A percentile compares a stretch with the other conserved stretches of the same genome.
Evolutionary conservation across 129 eudicot genomes (phyloP).

Genomic region (carrot (Daucus carota)): DNA sequence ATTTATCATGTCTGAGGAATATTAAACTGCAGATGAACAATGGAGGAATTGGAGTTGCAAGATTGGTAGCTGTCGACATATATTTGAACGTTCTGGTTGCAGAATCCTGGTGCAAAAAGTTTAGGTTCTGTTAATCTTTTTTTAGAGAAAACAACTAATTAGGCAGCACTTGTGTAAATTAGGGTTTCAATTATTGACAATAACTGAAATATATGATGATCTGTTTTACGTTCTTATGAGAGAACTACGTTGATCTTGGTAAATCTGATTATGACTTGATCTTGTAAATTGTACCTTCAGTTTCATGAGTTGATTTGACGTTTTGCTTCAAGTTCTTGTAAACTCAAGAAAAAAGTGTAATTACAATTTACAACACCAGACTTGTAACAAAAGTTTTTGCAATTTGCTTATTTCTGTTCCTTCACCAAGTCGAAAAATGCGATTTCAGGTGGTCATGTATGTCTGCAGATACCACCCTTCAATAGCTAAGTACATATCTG

Average conservation of each 20-base stretch:
- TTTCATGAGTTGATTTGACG: neutral
- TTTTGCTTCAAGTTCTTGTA: neutral
- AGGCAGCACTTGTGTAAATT: neutral
- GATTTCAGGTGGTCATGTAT: too few relatives aligned
- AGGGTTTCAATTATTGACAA: neutral
- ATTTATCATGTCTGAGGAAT: slow-evolving; percentile 12
- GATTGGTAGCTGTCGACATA: neutral
- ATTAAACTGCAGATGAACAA: slow-evolving; percentile 21
- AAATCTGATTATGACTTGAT: too few relatives aligned
- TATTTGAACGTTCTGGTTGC: neutral
- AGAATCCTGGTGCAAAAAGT: too few relatives aligned
- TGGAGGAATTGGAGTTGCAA: neutral
- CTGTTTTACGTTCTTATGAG: neutral
- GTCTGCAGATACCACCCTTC: too few relatives aligned
- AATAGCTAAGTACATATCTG: too few relatives aligned
- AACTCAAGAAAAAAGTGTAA: neutral
- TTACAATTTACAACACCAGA: neutral
- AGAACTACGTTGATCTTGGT: neutral
- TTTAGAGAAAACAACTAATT: neutral
- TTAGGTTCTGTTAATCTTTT: neutral
- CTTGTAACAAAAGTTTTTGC: too few relatives aligned
- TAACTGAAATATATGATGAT: neutral
- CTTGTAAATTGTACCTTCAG: too few relatives aligned
- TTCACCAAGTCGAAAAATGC: too few relatives aligned
- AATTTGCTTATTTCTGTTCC: too few relatives aligned